Percentiles rank a stretch among this genome's conserved stretches.
Evolutionary conservation across 495 filamentous ascomycete species (phyloP).

Genomic region (Lophiotrema nucula): DNA sequence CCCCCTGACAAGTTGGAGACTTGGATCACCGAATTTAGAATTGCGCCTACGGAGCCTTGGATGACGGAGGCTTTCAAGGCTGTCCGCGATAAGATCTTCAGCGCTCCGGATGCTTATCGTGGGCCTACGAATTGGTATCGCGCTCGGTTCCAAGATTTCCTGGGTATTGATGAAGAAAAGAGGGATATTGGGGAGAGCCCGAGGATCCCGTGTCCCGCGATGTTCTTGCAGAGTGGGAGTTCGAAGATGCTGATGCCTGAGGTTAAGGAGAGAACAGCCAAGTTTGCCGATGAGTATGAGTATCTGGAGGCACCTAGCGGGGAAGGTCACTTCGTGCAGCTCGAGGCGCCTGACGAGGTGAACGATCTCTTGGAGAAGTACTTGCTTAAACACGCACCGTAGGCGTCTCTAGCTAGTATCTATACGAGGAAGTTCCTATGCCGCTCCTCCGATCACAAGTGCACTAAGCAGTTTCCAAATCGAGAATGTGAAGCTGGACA

Average conservation of each 20-base stretch:
- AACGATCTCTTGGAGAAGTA: neutral
- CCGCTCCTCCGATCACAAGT: too few species aligned
- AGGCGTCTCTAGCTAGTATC: too few species aligned
- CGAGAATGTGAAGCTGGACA: too few species aligned
- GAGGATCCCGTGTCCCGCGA: neutral
- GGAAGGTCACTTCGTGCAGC: constrained; percentile 1
- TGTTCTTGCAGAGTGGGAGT: neutral
- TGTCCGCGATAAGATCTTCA: neutral
- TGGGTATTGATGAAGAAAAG: constrained; percentile 2
- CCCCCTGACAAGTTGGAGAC: neutral
- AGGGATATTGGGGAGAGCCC: neutral
- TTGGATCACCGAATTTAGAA: neutral
- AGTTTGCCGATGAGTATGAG: neutral
- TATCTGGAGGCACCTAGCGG: neutral
- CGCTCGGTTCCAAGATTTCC: neutral
- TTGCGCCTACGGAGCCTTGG: neutral
- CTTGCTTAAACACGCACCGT: neutral
- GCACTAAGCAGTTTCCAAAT: too few species aligned
- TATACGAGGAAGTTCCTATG: too few species aligned
- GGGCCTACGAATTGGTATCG: constrained; percentile 1
- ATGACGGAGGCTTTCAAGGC: neutral
- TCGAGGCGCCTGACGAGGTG: neutral
- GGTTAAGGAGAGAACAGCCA: neutral
- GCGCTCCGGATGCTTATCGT: neutral
- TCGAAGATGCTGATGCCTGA: neutral